phyloP scores from a whole-genome alignment of 23 red algal genomes.

The Gracilariopsis chorda region DNA sequence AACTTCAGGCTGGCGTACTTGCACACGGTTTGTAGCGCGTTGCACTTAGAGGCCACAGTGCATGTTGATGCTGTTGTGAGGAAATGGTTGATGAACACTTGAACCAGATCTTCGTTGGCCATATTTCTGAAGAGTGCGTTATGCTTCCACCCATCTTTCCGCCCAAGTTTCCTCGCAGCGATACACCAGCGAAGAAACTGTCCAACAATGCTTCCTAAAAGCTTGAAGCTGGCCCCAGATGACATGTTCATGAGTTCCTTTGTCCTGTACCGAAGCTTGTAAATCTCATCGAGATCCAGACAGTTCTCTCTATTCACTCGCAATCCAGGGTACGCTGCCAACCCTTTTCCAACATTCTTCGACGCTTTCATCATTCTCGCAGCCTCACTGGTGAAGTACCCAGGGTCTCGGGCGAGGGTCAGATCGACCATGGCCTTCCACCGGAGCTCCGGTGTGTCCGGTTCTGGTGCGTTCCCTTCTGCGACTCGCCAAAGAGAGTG shows the following conservation, averaged over 20 bases:
- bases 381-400: too few relatives aligned
- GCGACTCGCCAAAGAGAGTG: too few relatives aligned
- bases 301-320: background rate
- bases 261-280: background rate
- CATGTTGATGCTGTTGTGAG: background rate
- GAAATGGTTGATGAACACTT: background rate
- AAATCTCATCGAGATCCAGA: background rate
- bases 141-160: background rate
- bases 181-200: conserved; percentile 14
- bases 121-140: background rate
- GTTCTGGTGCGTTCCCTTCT: too few relatives aligned
- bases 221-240: background rate
- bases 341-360: too few relatives aligned
- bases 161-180: background rate
- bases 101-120: background rate
- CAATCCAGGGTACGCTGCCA: conserved; percentile 4
- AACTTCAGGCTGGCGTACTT: background rate
- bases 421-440: too few relatives aligned
- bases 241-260: too few relatives aligned
- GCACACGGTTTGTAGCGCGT: background rate
- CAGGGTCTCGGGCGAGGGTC: too few relatives aligned
- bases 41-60: background rate
- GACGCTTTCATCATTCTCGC: too few relatives aligned
- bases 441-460: too few relatives aligned
- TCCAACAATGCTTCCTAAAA: background rate